These are phyloP conservation scores for Metschnikowia koreensis DNA, from an alignment of 805 yeast genomes.

Conservation along the genomic window DNA sequence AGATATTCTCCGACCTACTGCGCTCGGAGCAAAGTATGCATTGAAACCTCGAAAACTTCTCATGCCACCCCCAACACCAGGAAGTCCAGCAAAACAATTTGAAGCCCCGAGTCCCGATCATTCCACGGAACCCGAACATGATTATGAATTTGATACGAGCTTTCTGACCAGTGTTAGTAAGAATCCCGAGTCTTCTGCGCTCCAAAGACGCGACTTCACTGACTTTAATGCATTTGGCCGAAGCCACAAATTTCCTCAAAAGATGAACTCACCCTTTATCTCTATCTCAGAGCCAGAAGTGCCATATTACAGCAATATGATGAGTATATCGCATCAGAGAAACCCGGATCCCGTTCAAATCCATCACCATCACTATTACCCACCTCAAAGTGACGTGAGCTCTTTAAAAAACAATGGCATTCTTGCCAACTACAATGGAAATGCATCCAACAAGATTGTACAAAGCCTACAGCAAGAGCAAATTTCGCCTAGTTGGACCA, in stretches of 20 bases:
- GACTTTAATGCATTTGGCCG: neutral
- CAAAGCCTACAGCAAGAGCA: neutral
- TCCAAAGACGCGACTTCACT: neutral
- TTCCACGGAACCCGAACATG: conserved; percentile 8
- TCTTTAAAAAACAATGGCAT: neutral
- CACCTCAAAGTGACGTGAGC: neutral
- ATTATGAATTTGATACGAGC: conserved; percentile 30
- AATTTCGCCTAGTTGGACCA: neutral
- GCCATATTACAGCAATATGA: neutral
- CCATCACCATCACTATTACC: conserved; percentile 50
- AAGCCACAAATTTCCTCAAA: neutral
- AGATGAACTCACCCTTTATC: neutral
- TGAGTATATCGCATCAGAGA: neutral
- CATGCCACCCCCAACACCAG: conserved; percentile 23
- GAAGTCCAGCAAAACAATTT: neutral
- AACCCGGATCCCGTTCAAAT: conserved; percentile 20
- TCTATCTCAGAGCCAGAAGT: neutral
- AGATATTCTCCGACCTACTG: conserved; percentile 35
- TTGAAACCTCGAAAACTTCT: conserved; percentile 30
- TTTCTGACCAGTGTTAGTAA: conserved; percentile 2
- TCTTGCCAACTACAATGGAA: neutral
- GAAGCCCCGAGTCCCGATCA: conserved; percentile 2
- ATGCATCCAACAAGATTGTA: neutral
- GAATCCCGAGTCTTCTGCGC: neutral
- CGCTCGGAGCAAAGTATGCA: conserved; percentile 42